Percentiles rank a stretch among this genome's conserved stretches.
These are phyloP conservation scores for Citrullus colocynthis DNA, from an alignment of 306 rosid genomes.

Conservation along the genomic window DNA sequence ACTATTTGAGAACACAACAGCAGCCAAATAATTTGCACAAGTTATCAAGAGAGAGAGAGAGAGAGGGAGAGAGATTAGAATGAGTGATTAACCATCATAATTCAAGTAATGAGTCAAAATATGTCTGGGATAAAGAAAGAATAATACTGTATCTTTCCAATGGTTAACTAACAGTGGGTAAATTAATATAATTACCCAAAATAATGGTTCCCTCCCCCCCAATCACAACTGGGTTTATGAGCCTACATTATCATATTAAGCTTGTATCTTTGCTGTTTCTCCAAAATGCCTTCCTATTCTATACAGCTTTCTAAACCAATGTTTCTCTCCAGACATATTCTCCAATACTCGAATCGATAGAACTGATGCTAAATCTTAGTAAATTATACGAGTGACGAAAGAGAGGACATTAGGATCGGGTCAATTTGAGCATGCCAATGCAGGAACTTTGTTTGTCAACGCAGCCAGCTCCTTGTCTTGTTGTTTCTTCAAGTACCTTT, in stretches of 20 bases:
- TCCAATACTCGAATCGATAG: background rate
- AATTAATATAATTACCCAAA: constrained; percentile 24
- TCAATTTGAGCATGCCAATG: background rate
- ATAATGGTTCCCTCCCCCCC: constrained; percentile 31
- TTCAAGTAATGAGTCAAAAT: background rate
- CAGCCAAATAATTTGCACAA: no score
- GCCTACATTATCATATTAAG: background rate
- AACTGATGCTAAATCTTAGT: background rate
- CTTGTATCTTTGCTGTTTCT: constrained; percentile 7
- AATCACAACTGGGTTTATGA: constrained; percentile 7
- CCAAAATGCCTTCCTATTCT: constrained; percentile 19
- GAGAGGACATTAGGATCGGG: background rate
- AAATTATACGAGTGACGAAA: background rate
- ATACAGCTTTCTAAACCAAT: constrained; percentile 30
- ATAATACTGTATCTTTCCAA: constrained; percentile 22
- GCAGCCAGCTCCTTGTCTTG: constrained; percentile 46
- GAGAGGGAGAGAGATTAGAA: background rate
- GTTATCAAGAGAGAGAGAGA: no score
- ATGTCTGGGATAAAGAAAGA: constrained; percentile 44
- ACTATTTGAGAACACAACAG: background rate
- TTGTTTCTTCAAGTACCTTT: constrained; percentile 61
- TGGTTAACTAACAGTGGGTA: constrained; percentile 29
- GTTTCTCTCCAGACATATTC: constrained; percentile 5
- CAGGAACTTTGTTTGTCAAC: constrained; percentile 15
- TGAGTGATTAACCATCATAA: background rate